phyloP scores from a whole-genome alignment of 169 alveolate genomes.

The Babesia bigemina region DNA sequence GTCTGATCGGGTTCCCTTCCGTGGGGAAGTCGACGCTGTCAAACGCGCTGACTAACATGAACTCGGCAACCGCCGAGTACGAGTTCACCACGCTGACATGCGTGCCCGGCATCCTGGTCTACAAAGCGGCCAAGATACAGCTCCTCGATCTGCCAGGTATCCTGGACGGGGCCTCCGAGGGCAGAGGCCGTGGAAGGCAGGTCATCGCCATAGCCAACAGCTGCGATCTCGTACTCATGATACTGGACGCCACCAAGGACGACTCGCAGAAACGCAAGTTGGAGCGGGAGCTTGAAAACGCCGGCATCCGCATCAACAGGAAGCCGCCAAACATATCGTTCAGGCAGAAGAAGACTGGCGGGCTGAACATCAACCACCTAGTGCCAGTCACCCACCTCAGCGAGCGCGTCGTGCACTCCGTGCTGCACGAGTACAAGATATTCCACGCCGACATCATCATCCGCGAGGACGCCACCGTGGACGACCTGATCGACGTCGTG shows the following conservation, averaged over 20 bases:
- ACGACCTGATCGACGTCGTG: constrained; percentile 95
- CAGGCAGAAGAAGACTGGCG: constrained; percentile 72
- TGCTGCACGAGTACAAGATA: constrained; percentile 90
- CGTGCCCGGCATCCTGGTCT: constrained; percentile 90
- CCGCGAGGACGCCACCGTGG: constrained; percentile 93
- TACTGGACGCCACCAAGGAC: constrained; percentile 92
- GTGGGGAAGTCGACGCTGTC: constrained; percentile 96
- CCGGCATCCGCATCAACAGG: constrained; percentile 94
- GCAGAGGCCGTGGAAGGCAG: constrained; percentile 95
- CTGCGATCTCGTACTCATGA: constrained; percentile 90
- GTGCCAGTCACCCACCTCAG: constrained; percentile 70
- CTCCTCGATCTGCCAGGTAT: constrained; percentile 94
- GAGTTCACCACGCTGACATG: constrained; percentile 99
- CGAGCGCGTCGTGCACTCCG: constrained; percentile 70
- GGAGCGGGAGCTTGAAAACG: constrained; percentile 93
- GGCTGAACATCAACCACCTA: constrained; percentile 71
- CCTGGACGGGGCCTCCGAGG: constrained; percentile 95
- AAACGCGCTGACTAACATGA: constrained; percentile 91
- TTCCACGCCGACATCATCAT: constrained; percentile 91
- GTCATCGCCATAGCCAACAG: constrained; percentile 96
- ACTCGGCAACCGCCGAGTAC: constrained; percentile 96
- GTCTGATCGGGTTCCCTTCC: constrained; percentile 98
- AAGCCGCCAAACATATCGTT: constrained; percentile 87
- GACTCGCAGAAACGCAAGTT: constrained; percentile 88
- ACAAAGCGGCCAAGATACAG: constrained; percentile 93